A percentile compares a stretch with the other conserved stretches of the same genome.
Evolutionary conservation across 345 rosid genomes (phyloP).

Genomic region (Cardamine resedifolia): DNA sequence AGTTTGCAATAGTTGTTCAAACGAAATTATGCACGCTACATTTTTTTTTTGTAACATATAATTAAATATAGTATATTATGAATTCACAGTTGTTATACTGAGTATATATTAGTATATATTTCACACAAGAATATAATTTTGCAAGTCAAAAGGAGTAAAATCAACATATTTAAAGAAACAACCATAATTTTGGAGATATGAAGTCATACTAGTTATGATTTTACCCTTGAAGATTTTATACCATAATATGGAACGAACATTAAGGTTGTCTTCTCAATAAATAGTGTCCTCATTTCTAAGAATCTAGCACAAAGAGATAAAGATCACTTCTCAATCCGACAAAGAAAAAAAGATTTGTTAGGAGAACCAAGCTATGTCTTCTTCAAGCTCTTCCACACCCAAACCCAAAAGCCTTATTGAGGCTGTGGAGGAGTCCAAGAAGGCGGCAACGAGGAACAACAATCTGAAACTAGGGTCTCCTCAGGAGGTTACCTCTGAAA

Average conservation of each 20-base stretch:
- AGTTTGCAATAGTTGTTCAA: neutral
- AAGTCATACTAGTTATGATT: conserved; percentile 15
- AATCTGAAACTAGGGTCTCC: conserved; percentile 4
- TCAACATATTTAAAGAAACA: conserved; percentile 23
- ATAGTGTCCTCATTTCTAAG: conserved; percentile 19
- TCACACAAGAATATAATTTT: neutral
- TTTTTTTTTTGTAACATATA: neutral
- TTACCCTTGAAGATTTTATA: conserved; percentile 22
- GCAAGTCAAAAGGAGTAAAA: conserved; percentile 3
- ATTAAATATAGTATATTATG: neutral
- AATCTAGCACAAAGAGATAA: conserved; percentile 29
- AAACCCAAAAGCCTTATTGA: neutral
- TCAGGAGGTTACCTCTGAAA: conserved; percentile 20
- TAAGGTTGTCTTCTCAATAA: conserved; percentile 21
- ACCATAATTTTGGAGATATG: conserved; percentile 13
- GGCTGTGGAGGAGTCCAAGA: neutral
- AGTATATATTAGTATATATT: neutral
- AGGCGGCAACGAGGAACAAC: neutral
- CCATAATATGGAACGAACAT: conserved; percentile 29
- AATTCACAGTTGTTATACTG: neutral
- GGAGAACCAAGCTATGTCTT: conserved; percentile 30
- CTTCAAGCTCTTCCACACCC: conserved; percentile 25
- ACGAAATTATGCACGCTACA: neutral
- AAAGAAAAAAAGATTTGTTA: conserved; percentile 14
- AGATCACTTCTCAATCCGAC: conserved; percentile 18